Evolutionary conservation across 108 stramenopile species (phyloP).

Genomic region (Cyclotella sp.): DNA sequence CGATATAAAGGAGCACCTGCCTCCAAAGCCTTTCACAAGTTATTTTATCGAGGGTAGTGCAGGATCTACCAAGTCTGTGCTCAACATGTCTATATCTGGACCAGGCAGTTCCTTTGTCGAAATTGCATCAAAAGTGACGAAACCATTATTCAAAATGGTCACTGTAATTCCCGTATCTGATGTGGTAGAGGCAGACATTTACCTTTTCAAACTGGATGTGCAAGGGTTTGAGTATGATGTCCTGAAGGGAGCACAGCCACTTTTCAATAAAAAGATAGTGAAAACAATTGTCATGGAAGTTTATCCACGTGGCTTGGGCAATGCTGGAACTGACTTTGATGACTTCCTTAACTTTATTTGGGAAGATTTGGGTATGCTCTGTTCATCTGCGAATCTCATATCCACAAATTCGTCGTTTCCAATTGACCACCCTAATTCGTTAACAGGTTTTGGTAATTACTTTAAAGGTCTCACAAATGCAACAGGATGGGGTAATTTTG

Average conservation of each 20-base stretch:
- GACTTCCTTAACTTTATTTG: constrained; percentile 7
- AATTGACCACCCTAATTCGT: background rate
- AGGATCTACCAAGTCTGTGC: background rate
- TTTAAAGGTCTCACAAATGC: constrained; percentile 3
- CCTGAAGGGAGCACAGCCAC: background rate
- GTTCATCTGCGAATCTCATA: background rate
- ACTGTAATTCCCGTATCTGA: constrained; percentile 5
- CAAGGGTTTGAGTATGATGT: constrained; percentile 17
- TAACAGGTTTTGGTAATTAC: background rate
- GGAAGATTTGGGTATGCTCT: constrained; percentile 12
- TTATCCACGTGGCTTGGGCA: constrained; percentile 10
- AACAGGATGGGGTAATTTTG: constrained; percentile 5
- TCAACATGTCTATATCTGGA: constrained; percentile 9
- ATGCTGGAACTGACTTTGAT: constrained; percentile 5
- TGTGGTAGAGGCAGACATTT: background rate
- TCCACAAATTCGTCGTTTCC: background rate
- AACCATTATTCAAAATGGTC: background rate
- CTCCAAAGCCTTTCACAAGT: background rate
- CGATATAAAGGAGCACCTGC: background rate
- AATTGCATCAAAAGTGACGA: background rate
- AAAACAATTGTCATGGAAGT: constrained; percentile 11
- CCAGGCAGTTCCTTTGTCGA: constrained; percentile 7
- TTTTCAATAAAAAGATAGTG: background rate
- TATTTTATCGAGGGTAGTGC: constrained; percentile 9
- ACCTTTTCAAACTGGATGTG: constrained; percentile 11